Base-by-base conservation (phyloP, 2,329 filamentous ascomycete genomes). In the Sarocladium brachiariae region DNA sequence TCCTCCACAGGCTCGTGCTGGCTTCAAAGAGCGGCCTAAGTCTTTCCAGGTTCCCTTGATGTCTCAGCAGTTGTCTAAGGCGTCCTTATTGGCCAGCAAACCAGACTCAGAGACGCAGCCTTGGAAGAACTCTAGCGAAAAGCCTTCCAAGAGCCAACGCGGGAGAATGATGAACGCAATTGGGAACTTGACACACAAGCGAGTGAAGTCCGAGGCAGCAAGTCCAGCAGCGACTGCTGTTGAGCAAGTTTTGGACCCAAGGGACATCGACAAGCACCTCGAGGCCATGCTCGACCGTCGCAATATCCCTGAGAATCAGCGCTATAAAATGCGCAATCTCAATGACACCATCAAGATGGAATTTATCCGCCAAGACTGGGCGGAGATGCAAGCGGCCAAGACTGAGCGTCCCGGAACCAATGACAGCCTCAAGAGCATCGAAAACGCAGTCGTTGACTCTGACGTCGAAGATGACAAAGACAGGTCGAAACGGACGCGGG, bases 341-440 rank as follows among this genome's bases (percentile, higher is more conserved):
- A 89, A 88, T 55, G 79, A 89, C 56, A 86, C 87, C 31, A 91
- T 97, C 72, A 99, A 99, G 70, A 88, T 90, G 63, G 91, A 97
- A 63, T 95, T 99, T 60, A 90, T 97, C 59, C 84, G 86, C 50
- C 91, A 95, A 65, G 88, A 96, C 64, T 89, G 87, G 75, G 81
- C 80, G 6, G 86, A 86, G 64, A 83, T 77, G 67, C 72, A 74
- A 65, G 75, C 76, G 50, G 70, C 72, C 58, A 69, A 69, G 63
- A 61, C 69, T 64, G 62, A 72, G 54, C 65, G 69, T 56, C 61
- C 72, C 55, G 69, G 66, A 57, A 74, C 71, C 59, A 65, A 72
- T 61, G 70, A 67, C 62, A 74, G 70, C 57, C 61, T 65, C 51
- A 57, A 64, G 58, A 63, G 72, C 63, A 57, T 68, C 55, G 64